A percentile compares a stretch with the other conserved stretches of the same genome.
Evolutionary conservation across 331 rosid species (phyloP).

Genomic region (Malus hybrid): DNA sequence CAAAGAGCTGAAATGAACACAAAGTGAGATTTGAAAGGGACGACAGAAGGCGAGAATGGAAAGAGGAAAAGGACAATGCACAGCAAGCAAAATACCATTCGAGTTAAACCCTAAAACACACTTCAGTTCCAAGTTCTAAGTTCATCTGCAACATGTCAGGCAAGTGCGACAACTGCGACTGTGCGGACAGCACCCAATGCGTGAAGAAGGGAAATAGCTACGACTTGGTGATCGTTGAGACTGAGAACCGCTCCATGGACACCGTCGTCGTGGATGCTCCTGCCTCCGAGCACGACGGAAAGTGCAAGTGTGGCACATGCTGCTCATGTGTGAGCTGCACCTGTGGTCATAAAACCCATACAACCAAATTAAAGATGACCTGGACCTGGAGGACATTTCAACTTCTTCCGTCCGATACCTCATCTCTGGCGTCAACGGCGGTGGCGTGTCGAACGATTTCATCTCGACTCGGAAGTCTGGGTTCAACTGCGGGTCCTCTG

Average conservation of each 20-base stretch:
- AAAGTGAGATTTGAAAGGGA: too few relatives aligned
- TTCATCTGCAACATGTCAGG: constrained; percentile 42
- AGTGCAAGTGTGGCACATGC: constrained; percentile 42
- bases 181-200: constrained; percentile 56
- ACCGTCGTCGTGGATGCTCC: constrained; percentile 29
- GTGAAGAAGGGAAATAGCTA: constrained; percentile 65
- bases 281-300: constrained; percentile 36
- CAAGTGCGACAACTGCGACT: constrained; percentile 52
- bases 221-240: constrained; percentile 42
- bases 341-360: constrained; percentile 20
- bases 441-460: too few relatives aligned
- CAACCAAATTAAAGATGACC: neutral
- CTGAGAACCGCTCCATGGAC: constrained; percentile 40
- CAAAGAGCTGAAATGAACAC: too few relatives aligned
- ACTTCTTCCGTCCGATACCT: too few relatives aligned
- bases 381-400: too few relatives aligned
- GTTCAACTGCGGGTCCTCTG: too few relatives aligned
- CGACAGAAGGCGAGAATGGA: too few relatives aligned
- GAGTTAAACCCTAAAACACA: neutral
- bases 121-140: constrained; percentile 4
- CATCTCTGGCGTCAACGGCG: too few relatives aligned
- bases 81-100: constrained; percentile 16
- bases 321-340: constrained; percentile 31
- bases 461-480: too few relatives aligned
- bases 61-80: neutral